Evolutionary conservation across 169 alveolate genomes (phyloP), one percentile per base, ranked within the genome.

Genomic region (Miamiensis avidus): DNA sequence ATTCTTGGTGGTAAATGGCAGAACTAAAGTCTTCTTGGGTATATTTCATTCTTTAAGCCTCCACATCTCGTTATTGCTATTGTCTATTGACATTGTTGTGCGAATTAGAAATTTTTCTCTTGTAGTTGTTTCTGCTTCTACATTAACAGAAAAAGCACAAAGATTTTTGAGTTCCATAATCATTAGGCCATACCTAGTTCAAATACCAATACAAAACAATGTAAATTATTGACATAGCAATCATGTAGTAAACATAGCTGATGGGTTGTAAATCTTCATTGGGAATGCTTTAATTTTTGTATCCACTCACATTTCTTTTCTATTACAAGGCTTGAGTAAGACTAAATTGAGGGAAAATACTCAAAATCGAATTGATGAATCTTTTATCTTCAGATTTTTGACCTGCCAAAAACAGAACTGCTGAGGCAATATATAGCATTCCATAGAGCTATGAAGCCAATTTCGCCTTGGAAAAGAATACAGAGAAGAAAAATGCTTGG

Each of bases 151-250:
- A 93, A 87, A 64, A 91, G 65, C 84, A 91, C 87, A 86, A 83
- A 72, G 28, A 34, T 78, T 88, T 87, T 26, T 93, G 85, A 25
- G 87, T 86, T 31, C 95, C 95, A 84, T 78, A 91, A 82, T 91
- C 93, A 34, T 88, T 84, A 64, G 93, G 94, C 69, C 84, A 34
- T n/a, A 92, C 90, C 83, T 92, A 81, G 31, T 94, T 96, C 25
- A 92, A 87, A 78, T 94, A 94, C 65, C 75, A 76, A 31, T 34
- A 84, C 65, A 78, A 31, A 31, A 84, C 27, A 15, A 84, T 76
- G 29, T 76, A 84, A 72, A 84, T 28, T 6, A 29, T 27, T 1
- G 84, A 75, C 73, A 75, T 72, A 25, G 65, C 29, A 1, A 32
- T 81, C 28, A 84, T 49, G n/a, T n/a, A n/a, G n/a, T n/a, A n/a